Evolutionary conservation across 2,329 filamentous ascomycete genomes (phyloP), one percentile per base, ranked within the genome.

Genomic region (Xylariaceae sp.): DNA sequence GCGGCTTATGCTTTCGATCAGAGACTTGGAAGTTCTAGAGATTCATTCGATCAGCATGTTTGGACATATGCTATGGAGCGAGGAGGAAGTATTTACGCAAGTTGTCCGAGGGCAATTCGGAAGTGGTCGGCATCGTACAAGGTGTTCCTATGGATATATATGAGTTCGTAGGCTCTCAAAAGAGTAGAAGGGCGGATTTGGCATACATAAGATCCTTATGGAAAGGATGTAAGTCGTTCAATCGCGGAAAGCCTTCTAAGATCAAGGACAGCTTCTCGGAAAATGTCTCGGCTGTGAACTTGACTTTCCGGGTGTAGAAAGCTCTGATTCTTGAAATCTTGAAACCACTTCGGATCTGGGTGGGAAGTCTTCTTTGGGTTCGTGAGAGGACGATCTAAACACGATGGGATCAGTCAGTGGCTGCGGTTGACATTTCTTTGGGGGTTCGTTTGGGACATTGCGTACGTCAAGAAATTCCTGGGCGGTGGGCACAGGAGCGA

Each of bases 71-170:
- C n/a, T n/a, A n/a, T n/a, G n/a, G n/a, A n/a, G n/a, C n/a, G n/a
- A n/a, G n/a, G n/a, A n/a, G n/a, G n/a, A n/a, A n/a, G n/a, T n/a
- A n/a, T n/a, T n/a, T n/a, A n/a, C n/a, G 90, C 94, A 37, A 98
- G 75, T 69, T 97, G 93, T 49, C 93, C 94, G 27, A 98, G 85
- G 27, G 94, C 93, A 61, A 98, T 97, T 60, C 87, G 83, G 76
- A 97, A 97, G 67, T 95, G 90, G 75, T 98, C 92, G 67, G 89
- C 88, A 81, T 96, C 92, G 76, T 97, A 98, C 37, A 98, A 85
- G 17, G 93, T 97, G 74, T 98, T 97, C 25, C 25, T 29, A 8
- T 29, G n/a, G n/a, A n/a, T n/a, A n/a, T n/a, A n/a, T n/a, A 29
- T 29, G 4, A 14, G 20, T 14, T 45, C 50, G 73, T 40, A 51